Evolutionary conservation across 805 yeast species (phyloP), one percentile per base, ranked within the genome.

Genomic region (Lachancea sp.): DNA sequence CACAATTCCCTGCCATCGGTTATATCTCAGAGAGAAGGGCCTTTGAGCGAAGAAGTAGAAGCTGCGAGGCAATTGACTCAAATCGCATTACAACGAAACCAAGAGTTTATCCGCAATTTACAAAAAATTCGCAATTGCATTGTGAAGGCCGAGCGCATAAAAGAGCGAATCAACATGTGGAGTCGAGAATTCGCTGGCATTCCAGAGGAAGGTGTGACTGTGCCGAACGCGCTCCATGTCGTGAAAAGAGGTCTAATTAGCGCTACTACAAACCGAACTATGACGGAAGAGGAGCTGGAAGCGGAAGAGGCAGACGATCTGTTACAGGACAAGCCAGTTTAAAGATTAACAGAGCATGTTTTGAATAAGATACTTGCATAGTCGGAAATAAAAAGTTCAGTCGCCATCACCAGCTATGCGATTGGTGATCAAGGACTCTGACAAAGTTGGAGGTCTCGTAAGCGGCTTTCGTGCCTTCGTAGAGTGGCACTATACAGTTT

Each of bases 101-200:
- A 87, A 58, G 98, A 93, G 63, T 91, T 83, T 60, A 82, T 89
- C 42, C 74, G 91, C 56, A 85, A 89, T 49, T 68, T 93, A 56
- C 71, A 78, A n/a, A 77, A 72, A 30, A 74, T 93, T 31, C 74
- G 97, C 53, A 74, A 74, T 55, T 95, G 89, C 0, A 68, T 91
- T 22, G 79, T 85, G 30, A 76, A 85, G 55, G 91, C 96, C 0
- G 86, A 85, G 54, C 70, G 91, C 49, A 73, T 85, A 53, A 81
- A 86, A 53, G 75, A 75, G 37, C 78, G 80, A 52, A 75, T 93
- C 38, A 75, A 72, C 50, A 75, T 78, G 52, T 91, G 98, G 98
- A 85, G 93, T 45, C 77, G 77, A 55, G 96, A 90, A 59, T 84
- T 85, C 77, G 73, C 82, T 50, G 95, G 81, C 11, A 77, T 77